phyloP scores from a whole-genome alignment of 345 rosid species.

The Eucalyptus grandis region DNA sequence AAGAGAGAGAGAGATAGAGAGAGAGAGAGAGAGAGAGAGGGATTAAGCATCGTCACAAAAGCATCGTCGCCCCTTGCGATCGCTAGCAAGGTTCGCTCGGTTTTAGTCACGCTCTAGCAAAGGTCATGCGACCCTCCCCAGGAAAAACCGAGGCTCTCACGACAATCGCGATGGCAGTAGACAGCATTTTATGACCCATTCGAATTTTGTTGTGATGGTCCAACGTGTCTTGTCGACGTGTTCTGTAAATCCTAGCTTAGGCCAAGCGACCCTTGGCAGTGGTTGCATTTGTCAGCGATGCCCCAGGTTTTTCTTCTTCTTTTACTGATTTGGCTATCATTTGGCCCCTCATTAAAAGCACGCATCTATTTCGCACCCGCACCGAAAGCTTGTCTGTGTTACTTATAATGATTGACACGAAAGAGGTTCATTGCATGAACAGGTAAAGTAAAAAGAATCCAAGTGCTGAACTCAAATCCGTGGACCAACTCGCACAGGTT shows the following conservation, averaged over 20 bases:
- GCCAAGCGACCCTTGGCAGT: background rate
- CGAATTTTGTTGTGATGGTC: background rate
- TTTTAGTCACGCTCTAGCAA: background rate
- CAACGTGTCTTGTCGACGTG: accelerated
- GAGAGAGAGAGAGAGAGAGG: background rate
- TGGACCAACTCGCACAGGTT: background rate
- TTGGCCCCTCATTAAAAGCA: background rate
- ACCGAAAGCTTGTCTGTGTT: background rate
- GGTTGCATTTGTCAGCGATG: background rate
- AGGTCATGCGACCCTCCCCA: background rate
- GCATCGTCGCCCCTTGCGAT: background rate
- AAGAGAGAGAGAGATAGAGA: background rate
- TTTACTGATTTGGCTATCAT: background rate
- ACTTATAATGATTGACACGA: background rate
- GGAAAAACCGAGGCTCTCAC: background rate
- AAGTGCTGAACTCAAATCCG: background rate
- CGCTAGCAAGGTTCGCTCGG: background rate
- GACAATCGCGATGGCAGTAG: background rate
- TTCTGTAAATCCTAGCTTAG: background rate
- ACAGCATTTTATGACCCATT: background rate
- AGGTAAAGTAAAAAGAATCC: background rate
- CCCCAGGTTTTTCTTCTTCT: background rate
- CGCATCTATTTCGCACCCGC: background rate
- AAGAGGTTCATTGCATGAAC: background rate
- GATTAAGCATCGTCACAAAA: background rate